Conservation (phyloP, 192 early-diverging fungal species). For the Mortierella alpina region DNA sequence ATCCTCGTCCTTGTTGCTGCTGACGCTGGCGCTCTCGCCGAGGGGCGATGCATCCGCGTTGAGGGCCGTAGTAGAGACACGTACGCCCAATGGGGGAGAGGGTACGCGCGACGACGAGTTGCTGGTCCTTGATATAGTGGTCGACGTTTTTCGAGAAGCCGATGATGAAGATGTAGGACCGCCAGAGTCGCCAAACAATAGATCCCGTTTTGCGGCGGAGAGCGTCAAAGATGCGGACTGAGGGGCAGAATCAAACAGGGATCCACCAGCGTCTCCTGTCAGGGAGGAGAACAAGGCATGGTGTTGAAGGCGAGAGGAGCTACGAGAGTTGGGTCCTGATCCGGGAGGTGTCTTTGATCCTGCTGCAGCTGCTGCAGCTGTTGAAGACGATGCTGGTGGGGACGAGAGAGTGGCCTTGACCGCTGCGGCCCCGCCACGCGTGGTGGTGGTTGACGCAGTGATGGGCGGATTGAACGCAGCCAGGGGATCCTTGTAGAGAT, state of each 20-base stretch:
- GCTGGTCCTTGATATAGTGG: constrained; percentile 28
- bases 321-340: constrained; percentile 30
- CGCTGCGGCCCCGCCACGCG: constrained; percentile 21
- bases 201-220: constrained; percentile 35
- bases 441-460: constrained; percentile 39
- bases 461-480: constrained; percentile 41
- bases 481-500: constrained; percentile 48
- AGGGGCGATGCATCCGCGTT: constrained; percentile 31
- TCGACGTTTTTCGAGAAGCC: constrained; percentile 25
- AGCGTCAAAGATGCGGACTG: constrained; percentile 17
- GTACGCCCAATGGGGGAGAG: constrained; percentile 18
- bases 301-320: constrained; percentile 44
- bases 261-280: constrained; percentile 18
- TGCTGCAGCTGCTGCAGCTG: not conserved
- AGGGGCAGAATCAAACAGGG: constrained; percentile 28
- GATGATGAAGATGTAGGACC: constrained; percentile 3
- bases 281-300: constrained; percentile 41
- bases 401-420: constrained; percentile 38
- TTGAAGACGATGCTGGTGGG: constrained; percentile 7
- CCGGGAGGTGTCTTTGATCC: constrained; percentile 25
- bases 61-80: not conserved
- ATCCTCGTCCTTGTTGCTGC: constrained; percentile 18
- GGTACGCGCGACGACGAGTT: constrained; percentile 19
- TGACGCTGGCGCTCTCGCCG: not conserved
- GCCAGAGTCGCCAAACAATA: constrained; percentile 30